Conservation (phyloP, 345 rosid species). For the Leavenworthia alabamica region DNA sequence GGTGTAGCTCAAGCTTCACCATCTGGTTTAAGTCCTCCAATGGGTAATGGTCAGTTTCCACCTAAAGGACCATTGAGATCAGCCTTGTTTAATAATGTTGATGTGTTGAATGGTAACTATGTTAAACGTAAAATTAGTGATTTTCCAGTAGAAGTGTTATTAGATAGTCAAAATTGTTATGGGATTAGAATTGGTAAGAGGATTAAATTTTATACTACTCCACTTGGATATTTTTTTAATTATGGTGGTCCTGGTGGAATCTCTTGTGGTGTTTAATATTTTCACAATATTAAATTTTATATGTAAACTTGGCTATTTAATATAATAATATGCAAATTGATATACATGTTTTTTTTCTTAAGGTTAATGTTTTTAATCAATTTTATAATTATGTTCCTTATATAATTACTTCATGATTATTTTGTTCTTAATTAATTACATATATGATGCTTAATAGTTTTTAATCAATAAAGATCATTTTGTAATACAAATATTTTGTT, state of each 20-base stretch:
- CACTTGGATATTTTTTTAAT: not conserved
- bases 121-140: not conserved
- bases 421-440: too few species aligned
- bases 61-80: not conserved
- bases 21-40: constrained; percentile 5
- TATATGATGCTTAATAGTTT: too few species aligned
- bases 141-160: not conserved
- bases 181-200: not conserved
- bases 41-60: constrained; percentile 20
- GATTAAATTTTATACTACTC: not conserved
- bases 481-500: not conserved
- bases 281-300: too few species aligned
- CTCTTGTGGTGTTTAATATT: constrained; percentile 2
- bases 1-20: not conserved
- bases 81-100: not conserved
- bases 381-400: not conserved
- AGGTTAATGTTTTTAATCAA: too few species aligned
- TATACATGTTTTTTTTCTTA: too few species aligned
- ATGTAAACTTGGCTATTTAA: not conserved
- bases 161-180: constrained; percentile 15
- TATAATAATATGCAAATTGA: not conserved
- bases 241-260: constrained; percentile 8
- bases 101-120: not conserved
- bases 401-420: not conserved
- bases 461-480: too few species aligned